Evolutionary conservation across 805 yeast genomes (phyloP), one percentile per base, ranked within the genome.

Genomic region (Priceomyces haplophilus): DNA sequence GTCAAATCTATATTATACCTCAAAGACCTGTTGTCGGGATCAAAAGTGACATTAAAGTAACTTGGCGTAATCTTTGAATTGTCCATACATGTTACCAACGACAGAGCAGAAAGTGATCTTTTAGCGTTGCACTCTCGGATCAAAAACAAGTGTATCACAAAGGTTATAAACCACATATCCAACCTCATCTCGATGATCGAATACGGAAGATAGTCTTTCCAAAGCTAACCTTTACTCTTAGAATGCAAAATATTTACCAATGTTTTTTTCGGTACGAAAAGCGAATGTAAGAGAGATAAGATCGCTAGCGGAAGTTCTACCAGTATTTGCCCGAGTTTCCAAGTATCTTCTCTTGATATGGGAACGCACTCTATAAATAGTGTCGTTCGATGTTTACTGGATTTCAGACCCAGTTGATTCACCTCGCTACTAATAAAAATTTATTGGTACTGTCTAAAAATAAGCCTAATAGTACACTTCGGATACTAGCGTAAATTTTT

Each of bases 71-170:
- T 66, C 52, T 79, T 80, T 3, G 91, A 83, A 57, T 78, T 69
- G 45, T 81, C 85, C 86, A 83, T 83, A 67, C 97, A 90, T 7
- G 95, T 80, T 37, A 89, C 96, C 49, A 90, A 73, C 3, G 97
- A 86, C 12, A 84, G 69, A 7, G 96, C 96, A 34, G 61, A 44
- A 29, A 71, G 62, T 29, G 55, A 39, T 36, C 74, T 51, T 40
- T 51, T 55, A 30, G 40, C 44, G 13, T 34, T 18, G 13, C 27
- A 16, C 21, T 25, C 39, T 8, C n/a, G 11, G 21, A 34, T 10
- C 13, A 34, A 21, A 18, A 34, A 34, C 24, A 34, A 34, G 6
- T 34, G 37, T 19, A 34, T n/a, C 11, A 34, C 13, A n/a, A 17
- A 34, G 15, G 24, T 34, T 12, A 34, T 7, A 13, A 34, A 34